phyloP scores from a whole-genome alignment of 805 yeast species.

The Komagataella pseudopastoris region DNA sequence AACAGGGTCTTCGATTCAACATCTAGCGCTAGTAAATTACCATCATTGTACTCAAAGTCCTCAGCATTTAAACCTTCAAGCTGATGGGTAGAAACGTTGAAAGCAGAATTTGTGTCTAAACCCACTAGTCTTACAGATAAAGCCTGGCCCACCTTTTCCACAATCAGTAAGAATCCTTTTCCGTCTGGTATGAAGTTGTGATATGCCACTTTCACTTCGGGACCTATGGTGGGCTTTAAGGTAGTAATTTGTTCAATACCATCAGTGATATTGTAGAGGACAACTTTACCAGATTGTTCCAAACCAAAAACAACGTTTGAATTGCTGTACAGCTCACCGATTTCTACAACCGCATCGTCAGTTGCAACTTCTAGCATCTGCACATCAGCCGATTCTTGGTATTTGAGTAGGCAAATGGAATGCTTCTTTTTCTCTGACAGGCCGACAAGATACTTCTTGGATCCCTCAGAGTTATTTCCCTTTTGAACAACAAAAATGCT shows the following conservation, averaged over 20 bases:
- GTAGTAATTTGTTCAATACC: slow-evolving; percentile 11
- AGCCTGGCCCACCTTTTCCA: not conserved
- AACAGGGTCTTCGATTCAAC: slow-evolving; percentile 4
- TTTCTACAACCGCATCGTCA: not conserved
- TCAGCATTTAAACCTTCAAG: not conserved
- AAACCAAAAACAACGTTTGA: not conserved
- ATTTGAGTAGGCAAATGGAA: slow-evolving; percentile 11
- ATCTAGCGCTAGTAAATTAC: not conserved
- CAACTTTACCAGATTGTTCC: slow-evolving; percentile 6
- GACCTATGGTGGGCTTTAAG: not conserved
- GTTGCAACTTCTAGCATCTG: not conserved
- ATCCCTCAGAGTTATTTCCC: slow-evolving; percentile 7
- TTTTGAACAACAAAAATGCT: slow-evolving; percentile 18
- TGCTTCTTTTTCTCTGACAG: slow-evolving; percentile 21
- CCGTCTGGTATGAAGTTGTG: slow-evolving; percentile 4
- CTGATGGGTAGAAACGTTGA: not conserved
- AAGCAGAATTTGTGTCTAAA: not conserved
- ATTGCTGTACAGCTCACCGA: not conserved
- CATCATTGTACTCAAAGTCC: not conserved
- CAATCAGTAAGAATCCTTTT: slow-evolving; percentile 3
- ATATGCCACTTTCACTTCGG: slow-evolving; percentile 15
- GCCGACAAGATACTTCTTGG: slow-evolving; percentile 19
- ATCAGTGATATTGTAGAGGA: slow-evolving; percentile 16
- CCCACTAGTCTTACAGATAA: not conserved
- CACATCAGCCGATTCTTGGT: slow-evolving; percentile 3